Evolutionary conservation across 2,329 filamentous ascomycete genomes (phyloP).

Genomic region (Hymenoscyphus albidus): DNA sequence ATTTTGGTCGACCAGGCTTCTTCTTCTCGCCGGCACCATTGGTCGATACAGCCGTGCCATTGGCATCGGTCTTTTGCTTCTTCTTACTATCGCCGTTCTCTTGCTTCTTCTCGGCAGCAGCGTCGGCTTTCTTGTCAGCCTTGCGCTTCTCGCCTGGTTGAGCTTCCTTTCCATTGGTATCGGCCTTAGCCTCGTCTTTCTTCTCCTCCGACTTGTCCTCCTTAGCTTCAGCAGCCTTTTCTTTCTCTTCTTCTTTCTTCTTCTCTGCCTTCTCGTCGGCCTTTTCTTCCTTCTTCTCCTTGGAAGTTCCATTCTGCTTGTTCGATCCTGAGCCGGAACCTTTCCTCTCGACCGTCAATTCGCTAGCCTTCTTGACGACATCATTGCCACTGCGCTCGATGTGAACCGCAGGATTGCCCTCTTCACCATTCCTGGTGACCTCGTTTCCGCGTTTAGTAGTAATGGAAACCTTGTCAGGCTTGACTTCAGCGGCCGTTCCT

Average conservation of each 20-base stretch:
- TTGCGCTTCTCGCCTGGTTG: constrained; percentile 31
- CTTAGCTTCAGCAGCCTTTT: constrained; percentile 16
- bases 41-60: constrained; percentile 10
- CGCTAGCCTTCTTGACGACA: constrained; percentile 59
- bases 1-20: constrained; percentile 29
- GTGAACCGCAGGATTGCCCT: constrained; percentile 57
- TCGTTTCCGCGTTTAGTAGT: constrained; percentile 60
- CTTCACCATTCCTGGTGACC: constrained; percentile 59
- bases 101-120: constrained; percentile 17
- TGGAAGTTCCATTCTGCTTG: constrained; percentile 17
- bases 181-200: constrained; percentile 39
- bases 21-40: constrained; percentile 26
- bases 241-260: constrained; percentile 21
- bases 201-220: constrained; percentile 34
- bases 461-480: constrained; percentile 56
- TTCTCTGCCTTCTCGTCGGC: constrained; percentile 34
- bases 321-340: constrained; percentile 29
- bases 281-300: constrained; percentile 22
- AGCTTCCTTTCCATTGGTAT: constrained; percentile 22
- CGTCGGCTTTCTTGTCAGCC: constrained; percentile 24
- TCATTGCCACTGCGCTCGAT: constrained; percentile 58
- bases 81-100: constrained; percentile 15
- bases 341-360: constrained; percentile 53
- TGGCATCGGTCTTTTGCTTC: constrained; percentile 17
- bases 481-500: constrained; percentile 56